Conservation (phyloP, 768 basidiomycete genomes). For the Pholiota microspora region DNA sequence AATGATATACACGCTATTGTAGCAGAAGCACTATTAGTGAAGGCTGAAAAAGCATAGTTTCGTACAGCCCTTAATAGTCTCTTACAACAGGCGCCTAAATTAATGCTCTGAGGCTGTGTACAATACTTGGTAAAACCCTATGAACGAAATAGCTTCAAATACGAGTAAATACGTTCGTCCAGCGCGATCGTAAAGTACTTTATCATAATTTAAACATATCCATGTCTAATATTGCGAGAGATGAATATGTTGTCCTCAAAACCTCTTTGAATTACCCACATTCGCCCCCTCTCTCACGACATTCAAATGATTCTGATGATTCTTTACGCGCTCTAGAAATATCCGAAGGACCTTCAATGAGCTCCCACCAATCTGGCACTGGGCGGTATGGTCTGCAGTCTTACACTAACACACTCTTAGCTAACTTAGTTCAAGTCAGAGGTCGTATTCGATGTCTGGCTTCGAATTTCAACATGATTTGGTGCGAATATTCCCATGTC, state of each 20-base stretch:
- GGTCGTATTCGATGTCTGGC: slow-evolving; percentile 70
- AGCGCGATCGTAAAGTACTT: neutral
- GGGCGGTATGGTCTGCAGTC: slow-evolving; percentile 25
- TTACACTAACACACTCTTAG: neutral
- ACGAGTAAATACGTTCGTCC: neutral
- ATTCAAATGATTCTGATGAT: slow-evolving; percentile 63
- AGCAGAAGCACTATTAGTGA: slow-evolving; percentile 64
- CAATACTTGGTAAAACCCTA: neutral
- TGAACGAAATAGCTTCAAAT: neutral
- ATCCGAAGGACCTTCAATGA: slow-evolving; percentile 53
- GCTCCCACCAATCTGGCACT: slow-evolving; percentile 27
- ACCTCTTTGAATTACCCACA: slow-evolving; percentile 39
- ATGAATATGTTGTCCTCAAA: slow-evolving; percentile 45
- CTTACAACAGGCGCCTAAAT: too few relatives aligned
- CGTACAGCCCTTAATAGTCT: too few relatives aligned
- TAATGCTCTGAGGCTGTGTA: neutral
- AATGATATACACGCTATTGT: slow-evolving; percentile 74
- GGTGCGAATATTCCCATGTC: slow-evolving; percentile 12
- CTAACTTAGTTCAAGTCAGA: slow-evolving; percentile 28
- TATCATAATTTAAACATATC: slow-evolving; percentile 8
- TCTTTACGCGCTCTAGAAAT: slow-evolving; percentile 81
- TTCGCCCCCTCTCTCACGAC: slow-evolving; percentile 35
- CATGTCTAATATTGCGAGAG: slow-evolving; percentile 39
- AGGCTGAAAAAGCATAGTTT: neutral
- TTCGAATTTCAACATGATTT: slow-evolving; percentile 81